Percentiles rank a stretch among this genome's conserved stretches.
Evolutionary conservation across 2,329 filamentous ascomycete species (phyloP).

Genomic region (Alternaria consortialis): DNA sequence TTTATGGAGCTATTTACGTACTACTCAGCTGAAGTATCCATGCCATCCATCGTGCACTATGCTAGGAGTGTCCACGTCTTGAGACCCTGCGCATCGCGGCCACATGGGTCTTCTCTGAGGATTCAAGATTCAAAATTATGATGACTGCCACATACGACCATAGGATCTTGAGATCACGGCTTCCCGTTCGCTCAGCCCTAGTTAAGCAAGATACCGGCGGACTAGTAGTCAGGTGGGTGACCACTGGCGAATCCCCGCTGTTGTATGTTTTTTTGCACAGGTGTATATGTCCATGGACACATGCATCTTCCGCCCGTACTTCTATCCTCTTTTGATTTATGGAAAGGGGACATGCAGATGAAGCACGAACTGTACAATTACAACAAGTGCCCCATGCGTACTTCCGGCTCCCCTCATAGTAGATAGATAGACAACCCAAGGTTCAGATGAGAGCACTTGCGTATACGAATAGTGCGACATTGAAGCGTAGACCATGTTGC

Average conservation of each 20-base stretch:
- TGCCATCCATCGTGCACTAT: not conserved
- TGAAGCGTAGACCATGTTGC: not conserved
- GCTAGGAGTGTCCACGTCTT: too few relatives aligned
- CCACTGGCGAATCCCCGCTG: slow-evolving; percentile 14
- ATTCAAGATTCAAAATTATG: not conserved
- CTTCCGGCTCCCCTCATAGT: slow-evolving; percentile 3
- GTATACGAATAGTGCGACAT: not conserved
- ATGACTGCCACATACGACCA: slow-evolving; percentile 19
- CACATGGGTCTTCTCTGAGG: not conserved
- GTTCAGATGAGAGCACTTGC: not conserved
- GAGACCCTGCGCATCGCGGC: not conserved
- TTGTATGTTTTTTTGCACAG: slow-evolving; percentile 13
- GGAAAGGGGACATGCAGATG: not conserved
- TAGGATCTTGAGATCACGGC: not conserved
- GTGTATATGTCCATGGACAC: too few relatives aligned
- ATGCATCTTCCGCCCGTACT: too few relatives aligned
- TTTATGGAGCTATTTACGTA: not conserved
- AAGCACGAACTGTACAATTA: not conserved
- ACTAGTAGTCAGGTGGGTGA: slow-evolving; percentile 14
- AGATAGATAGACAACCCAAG: not conserved
- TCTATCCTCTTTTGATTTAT: not conserved
- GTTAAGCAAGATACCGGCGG: slow-evolving; percentile 2
- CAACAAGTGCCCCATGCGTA: not conserved
- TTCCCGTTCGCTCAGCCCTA: slow-evolving; percentile 12
- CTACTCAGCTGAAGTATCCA: not conserved